Evolutionary conservation across 2,329 filamentous ascomycete species (phyloP).

Genomic region (Niveomyces coronatus): DNA sequence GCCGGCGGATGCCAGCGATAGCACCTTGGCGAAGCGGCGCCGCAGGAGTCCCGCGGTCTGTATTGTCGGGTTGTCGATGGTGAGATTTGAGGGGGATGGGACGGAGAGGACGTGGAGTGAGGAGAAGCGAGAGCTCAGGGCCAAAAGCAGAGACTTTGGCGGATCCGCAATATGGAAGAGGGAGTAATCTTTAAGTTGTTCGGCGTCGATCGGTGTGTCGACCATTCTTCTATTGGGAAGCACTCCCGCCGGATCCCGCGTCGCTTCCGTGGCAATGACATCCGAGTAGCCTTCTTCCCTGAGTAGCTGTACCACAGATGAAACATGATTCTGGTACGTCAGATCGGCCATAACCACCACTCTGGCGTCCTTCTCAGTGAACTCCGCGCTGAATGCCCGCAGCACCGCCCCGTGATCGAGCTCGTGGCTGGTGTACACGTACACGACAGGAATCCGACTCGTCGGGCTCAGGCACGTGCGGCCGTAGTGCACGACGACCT

Average conservation of each 20-base stretch:
- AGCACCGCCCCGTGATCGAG: slow-evolving; percentile 51
- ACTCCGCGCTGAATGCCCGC: slow-evolving; percentile 56
- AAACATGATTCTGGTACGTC: slow-evolving; percentile 70
- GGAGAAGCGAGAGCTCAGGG: slow-evolving; percentile 71
- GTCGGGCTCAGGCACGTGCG: slow-evolving; percentile 87
- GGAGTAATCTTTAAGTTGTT: slow-evolving; percentile 54
- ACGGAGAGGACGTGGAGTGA: slow-evolving; percentile 71
- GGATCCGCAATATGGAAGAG: slow-evolving; percentile 81
- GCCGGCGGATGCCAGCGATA: slow-evolving; percentile 67
- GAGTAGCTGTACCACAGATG: slow-evolving; percentile 44
- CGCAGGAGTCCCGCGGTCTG: slow-evolving; percentile 52
- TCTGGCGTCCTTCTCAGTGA: slow-evolving; percentile 50
- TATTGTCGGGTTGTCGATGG: slow-evolving; percentile 33
- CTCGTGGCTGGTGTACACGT: slow-evolving; percentile 71
- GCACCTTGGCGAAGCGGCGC: slow-evolving; percentile 79
- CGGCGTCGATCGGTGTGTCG: slow-evolving; percentile 27
- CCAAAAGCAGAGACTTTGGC: slow-evolving; percentile 73
- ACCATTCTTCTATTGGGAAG: slow-evolving; percentile 73
- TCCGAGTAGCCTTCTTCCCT: slow-evolving; percentile 55
- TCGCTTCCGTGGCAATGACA: slow-evolving; percentile 58
- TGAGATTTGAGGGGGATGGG: slow-evolving; percentile 38
- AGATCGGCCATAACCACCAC: slow-evolving; percentile 83
- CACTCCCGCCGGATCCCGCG: slow-evolving; percentile 66
- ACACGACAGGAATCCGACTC: slow-evolving; percentile 74
- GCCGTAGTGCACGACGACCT: slow-evolving; percentile 91